Conservation (phyloP, 495 filamentous ascomycete species). For the Aspergillus indologenus region DNA sequence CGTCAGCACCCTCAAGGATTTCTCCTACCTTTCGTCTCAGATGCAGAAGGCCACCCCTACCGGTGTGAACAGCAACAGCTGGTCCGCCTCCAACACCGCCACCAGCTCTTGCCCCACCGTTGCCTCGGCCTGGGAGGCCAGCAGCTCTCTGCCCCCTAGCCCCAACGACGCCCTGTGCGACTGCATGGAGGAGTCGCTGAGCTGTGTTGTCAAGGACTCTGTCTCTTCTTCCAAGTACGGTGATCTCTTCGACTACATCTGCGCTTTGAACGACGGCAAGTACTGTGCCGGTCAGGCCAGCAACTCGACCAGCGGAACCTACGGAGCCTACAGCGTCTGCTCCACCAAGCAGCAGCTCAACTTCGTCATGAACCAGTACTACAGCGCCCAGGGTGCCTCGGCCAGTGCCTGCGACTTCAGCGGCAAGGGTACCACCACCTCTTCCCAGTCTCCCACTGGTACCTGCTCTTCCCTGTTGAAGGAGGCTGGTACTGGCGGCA, state of each 20-base stretch:
- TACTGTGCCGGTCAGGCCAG: conserved; percentile 66
- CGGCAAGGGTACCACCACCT: conserved; percentile 54
- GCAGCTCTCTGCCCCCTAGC: conserved; percentile 72
- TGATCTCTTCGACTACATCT: conserved; percentile 72
- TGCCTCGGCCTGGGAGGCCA: conserved; percentile 65
- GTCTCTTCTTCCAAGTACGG: conserved; percentile 55
- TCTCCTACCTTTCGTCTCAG: conserved; percentile 66
- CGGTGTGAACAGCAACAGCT: conserved; percentile 59
- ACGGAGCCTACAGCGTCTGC: conserved; percentile 92
- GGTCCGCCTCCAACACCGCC: conserved; percentile 68
- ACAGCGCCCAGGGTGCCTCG: conserved; percentile 54
- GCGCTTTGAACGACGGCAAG: conserved; percentile 46
- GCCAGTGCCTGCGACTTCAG: conserved; percentile 71
- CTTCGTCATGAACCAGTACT: conserved; percentile 82
- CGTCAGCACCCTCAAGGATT: conserved; percentile 68
- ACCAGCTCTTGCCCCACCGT: conserved; percentile 68
- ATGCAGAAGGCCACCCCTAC: conserved; percentile 66
- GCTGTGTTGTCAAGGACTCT: conserved; percentile 60
- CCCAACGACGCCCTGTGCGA: conserved; percentile 74
- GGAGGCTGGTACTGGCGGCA: conserved; percentile 59
- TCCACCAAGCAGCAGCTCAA: conserved; percentile 70
- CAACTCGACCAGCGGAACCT: conserved; percentile 67
- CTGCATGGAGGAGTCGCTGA: conserved; percentile 77
- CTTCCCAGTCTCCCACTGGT: conserved; percentile 40
- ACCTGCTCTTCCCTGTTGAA: conserved; percentile 52